Evolutionary conservation across 345 rosid genomes (phyloP).

Genomic region (Ceriops decandra): DNA sequence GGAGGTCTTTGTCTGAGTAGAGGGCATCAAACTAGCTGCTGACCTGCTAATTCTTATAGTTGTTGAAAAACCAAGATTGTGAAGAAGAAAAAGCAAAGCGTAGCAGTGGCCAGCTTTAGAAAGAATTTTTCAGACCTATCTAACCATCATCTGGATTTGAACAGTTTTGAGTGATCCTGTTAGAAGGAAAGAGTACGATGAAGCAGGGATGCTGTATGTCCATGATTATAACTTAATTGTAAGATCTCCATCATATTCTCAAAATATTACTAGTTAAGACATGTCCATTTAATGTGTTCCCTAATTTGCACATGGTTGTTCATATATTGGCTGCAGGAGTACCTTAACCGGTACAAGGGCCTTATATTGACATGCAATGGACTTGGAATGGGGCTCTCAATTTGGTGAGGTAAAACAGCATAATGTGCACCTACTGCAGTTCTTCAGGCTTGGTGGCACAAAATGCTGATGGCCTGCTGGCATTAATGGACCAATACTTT

Average conservation of each 20-base stretch:
- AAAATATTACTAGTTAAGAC: neutral
- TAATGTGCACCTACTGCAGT: neutral
- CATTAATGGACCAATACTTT: neutral
- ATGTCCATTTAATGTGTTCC: neutral
- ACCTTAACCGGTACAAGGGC: constrained; percentile 76
- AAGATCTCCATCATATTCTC: constrained; percentile 14
- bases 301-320: neutral
- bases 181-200: constrained; percentile 71
- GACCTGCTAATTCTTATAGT: neutral
- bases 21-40: neutral
- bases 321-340: constrained; percentile 55
- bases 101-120: neutral
- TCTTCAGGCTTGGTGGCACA: neutral
- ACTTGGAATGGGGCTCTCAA: constrained; percentile 74
- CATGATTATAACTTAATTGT: constrained; percentile 54
- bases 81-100: neutral
- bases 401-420: constrained; percentile 39
- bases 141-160: constrained; percentile 12
- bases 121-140: neutral
- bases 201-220: constrained; percentile 51
- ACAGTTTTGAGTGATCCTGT: constrained; percentile 78
- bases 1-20: neutral
- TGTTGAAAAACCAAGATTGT: neutral
- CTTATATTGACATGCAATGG: constrained; percentile 94
- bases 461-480: neutral